Conservation (phyloP, 805 yeast genomes). For the Schizosaccharomyces osmophilus region DNA sequence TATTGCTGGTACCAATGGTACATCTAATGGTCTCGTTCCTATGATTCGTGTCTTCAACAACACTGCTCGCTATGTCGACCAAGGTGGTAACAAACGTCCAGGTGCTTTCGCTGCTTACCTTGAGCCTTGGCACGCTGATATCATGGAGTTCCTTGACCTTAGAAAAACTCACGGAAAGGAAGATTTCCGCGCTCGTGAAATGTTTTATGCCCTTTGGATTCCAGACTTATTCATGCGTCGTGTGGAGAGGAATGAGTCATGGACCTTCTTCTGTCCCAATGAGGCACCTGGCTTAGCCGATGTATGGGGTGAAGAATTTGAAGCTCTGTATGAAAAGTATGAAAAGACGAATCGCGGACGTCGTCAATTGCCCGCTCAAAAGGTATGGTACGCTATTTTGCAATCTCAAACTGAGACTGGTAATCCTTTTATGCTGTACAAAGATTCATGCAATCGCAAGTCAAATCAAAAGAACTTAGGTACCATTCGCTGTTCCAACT, state of each 20-base stretch:
- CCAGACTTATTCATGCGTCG: conserved; percentile 85
- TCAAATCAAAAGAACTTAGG: conserved; percentile 85
- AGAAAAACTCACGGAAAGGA: conserved; percentile 90
- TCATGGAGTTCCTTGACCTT: conserved; percentile 63
- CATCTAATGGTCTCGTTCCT: conserved; percentile 82
- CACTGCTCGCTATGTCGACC: conserved; percentile 92
- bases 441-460: conserved; percentile 72
- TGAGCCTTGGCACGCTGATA: conserved; percentile 94
- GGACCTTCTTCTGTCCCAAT: conserved; percentile 81
- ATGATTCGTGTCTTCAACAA: conserved; percentile 86
- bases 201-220: conserved; percentile 84
- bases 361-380: conserved; percentile 56
- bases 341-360: conserved; percentile 45
- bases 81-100: conserved; percentile 94
- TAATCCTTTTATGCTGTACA: conserved; percentile 80
- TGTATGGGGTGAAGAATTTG: conserved; percentile 66
- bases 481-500: conserved; percentile 71
- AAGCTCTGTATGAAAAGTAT: conserved; percentile 40
- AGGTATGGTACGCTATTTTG: conserved; percentile 68
- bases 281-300: conserved; percentile 72
- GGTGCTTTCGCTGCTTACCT: conserved; percentile 87
- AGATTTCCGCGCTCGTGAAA: conserved; percentile 76
- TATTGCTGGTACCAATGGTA: conserved; percentile 80
- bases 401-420: conserved; percentile 94
- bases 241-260: conserved; percentile 50